phyloP scores from a whole-genome alignment of 2,329 filamentous ascomycete genomes.

The Annulohypoxylon truncatum region DNA sequence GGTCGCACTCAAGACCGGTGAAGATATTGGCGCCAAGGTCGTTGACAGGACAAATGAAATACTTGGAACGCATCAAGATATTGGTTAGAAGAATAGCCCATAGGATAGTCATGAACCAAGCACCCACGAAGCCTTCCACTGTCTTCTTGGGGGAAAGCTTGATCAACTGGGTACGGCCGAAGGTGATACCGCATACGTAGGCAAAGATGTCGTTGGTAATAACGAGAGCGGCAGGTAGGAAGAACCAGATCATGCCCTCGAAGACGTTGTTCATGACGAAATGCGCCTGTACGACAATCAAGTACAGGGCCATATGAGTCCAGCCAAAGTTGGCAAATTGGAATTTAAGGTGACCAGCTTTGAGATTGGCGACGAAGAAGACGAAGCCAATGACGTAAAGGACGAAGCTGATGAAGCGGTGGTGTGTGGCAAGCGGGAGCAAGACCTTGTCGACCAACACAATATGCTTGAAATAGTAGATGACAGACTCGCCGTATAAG shows the following conservation, averaged over 20 bases:
- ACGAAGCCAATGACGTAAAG: constrained; percentile 99
- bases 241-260: constrained; percentile 99
- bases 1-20: constrained; percentile 87
- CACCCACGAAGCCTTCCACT: constrained; percentile 95
- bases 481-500: constrained; percentile 96
- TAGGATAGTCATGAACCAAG: constrained; percentile 93
- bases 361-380: constrained; percentile 94
- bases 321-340: constrained; percentile 99
- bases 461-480: constrained; percentile 99
- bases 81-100: constrained; percentile 87
- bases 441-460: constrained; percentile 94
- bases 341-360: constrained; percentile 96
- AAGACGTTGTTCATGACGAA: constrained; percentile 99
- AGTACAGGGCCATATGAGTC: constrained; percentile 98
- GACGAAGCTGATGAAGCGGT: constrained; percentile 98
- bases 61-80: constrained; percentile 88
- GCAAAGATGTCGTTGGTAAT: constrained; percentile 99
- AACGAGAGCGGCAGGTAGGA: constrained; percentile 91
- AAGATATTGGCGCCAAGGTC: constrained; percentile 94
- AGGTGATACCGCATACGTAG: constrained; percentile 96
- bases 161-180: constrained; percentile 95
- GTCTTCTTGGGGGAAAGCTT: constrained; percentile 99
- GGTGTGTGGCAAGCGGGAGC: constrained; percentile 93
- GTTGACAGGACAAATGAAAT: constrained; percentile 98
- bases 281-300: constrained; percentile 97